phyloP scores from a whole-genome alignment of 2,329 filamentous ascomycete genomes.

The Coniella vitis region DNA sequence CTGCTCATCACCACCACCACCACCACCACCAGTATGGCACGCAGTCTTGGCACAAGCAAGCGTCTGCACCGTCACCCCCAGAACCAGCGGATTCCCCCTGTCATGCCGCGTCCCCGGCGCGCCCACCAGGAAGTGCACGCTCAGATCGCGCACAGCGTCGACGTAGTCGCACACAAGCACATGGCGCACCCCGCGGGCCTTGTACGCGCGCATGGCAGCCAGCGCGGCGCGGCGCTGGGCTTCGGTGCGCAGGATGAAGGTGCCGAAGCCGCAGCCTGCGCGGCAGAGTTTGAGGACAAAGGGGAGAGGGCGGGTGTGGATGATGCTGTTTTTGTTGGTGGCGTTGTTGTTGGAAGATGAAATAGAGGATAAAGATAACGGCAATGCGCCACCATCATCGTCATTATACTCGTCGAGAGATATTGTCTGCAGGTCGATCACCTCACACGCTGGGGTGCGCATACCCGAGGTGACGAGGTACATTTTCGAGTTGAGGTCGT shows the following conservation, averaged over 20 bases:
- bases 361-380: too few relatives aligned
- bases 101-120: constrained; percentile 14
- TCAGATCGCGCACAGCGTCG: constrained; percentile 19
- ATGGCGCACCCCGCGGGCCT: constrained; percentile 16
- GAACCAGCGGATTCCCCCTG: constrained; percentile 17
- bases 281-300: constrained; percentile 21
- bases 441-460: constrained; percentile 17
- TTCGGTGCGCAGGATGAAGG: constrained; percentile 18
- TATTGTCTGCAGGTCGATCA: constrained; percentile 11
- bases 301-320: constrained; percentile 15
- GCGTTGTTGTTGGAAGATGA: too few relatives aligned
- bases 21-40: too few relatives aligned
- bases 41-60: too few relatives aligned
- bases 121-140: constrained; percentile 20
- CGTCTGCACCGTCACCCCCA: constrained; percentile 20
- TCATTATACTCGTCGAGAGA: background rate
- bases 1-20: too few relatives aligned
- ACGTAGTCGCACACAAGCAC: constrained; percentile 20
- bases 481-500: constrained; percentile 20
- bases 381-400: too few relatives aligned
- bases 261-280: constrained; percentile 21
- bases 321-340: background rate
- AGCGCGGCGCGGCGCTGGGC: constrained; percentile 8
- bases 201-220: constrained; percentile 14
- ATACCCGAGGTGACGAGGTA: constrained; percentile 20